phyloP scores from a whole-genome alignment of 495 filamentous ascomycete genomes.

The Evansstolkia leycettana region DNA sequence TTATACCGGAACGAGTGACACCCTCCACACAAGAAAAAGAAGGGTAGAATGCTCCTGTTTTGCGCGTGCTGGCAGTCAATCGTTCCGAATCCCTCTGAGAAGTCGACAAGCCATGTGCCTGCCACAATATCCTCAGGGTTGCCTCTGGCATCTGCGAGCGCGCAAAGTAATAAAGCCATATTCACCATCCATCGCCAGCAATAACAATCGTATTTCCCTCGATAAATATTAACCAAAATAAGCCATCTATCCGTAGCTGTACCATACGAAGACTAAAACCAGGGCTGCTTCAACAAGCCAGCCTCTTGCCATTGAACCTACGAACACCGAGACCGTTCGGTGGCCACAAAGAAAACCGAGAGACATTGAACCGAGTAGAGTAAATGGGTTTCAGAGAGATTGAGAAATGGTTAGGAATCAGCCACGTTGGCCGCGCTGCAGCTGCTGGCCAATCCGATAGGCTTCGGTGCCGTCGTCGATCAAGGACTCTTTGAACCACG shows the following conservation, averaged over 20 bases:
- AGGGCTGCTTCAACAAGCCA: not conserved
- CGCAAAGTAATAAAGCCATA: conserved; percentile 7
- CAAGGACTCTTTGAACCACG: conserved; percentile 81
- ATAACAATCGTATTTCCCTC: too few relatives aligned
- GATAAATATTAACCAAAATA: conserved; percentile 24
- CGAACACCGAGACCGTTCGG: not conserved
- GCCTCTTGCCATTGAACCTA: not conserved
- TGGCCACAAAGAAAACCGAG: not conserved
- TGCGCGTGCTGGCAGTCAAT: conserved; percentile 1
- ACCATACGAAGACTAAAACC: conserved; percentile 8
- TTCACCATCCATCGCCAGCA: conserved; percentile 14
- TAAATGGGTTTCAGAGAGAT: not conserved
- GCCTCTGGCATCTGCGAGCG: not conserved
- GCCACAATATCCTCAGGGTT: too few relatives aligned
- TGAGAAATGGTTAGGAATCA: conserved; percentile 1
- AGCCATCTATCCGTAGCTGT: conserved; percentile 23
- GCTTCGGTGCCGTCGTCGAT: conserved; percentile 94
- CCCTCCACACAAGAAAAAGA: not conserved
- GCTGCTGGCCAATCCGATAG: conserved; percentile 46
- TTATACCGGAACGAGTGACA: conserved; percentile 1
- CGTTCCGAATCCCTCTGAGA: too few relatives aligned
- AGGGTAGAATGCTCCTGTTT: conserved; percentile 17
- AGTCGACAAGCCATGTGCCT: too few relatives aligned
- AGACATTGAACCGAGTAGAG: not conserved
- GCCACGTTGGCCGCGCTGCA: conserved; percentile 17